Conservation (phyloP, 2,329 filamentous ascomycete genomes). For the Teratosphaeria epicoccoides region DNA sequence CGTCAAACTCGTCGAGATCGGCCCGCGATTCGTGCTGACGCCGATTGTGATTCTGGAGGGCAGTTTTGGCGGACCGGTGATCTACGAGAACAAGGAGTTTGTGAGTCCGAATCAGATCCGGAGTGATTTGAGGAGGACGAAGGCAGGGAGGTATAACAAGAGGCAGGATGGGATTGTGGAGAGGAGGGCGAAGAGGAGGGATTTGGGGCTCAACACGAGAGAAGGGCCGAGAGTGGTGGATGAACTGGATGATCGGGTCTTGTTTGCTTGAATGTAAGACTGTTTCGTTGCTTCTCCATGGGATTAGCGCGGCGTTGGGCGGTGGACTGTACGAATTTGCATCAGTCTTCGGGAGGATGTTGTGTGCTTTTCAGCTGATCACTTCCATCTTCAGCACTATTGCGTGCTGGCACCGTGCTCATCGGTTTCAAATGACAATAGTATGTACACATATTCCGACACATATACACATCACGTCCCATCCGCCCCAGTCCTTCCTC, state of each 20-base stretch:
- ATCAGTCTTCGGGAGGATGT: not conserved
- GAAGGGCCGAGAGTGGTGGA: conserved; percentile 53
- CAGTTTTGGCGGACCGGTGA: conserved; percentile 88
- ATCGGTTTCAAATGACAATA: too few relatives aligned
- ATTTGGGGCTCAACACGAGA: conserved; percentile 63
- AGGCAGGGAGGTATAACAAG: conserved; percentile 66
- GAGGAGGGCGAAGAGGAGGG: conserved; percentile 60
- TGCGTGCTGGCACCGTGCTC: not conserved
- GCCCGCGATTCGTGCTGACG: conserved; percentile 82
- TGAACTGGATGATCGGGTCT: conserved; percentile 62
- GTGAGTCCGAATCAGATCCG: conserved; percentile 89
- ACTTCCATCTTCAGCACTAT: too few relatives aligned
- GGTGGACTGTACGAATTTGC: not conserved
- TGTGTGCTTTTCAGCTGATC: too few relatives aligned
- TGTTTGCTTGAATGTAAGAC: conserved; percentile 51
- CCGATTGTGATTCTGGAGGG: conserved; percentile 93
- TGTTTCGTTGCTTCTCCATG: not conserved
- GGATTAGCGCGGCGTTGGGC: not conserved
- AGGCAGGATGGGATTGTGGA: conserved; percentile 66
- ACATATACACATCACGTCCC: not conserved
- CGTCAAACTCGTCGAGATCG: conserved; percentile 80
- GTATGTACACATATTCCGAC: not conserved
- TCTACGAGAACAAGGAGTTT: conserved; percentile 97
- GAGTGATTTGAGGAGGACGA: conserved; percentile 63
- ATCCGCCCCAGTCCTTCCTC: too few relatives aligned